Percentiles rank a stretch among this genome's conserved stretches.
Evolutionary conservation across 1,284 basidiomycete species (phyloP).

Genomic region (Sporisorium scitamineum): DNA sequence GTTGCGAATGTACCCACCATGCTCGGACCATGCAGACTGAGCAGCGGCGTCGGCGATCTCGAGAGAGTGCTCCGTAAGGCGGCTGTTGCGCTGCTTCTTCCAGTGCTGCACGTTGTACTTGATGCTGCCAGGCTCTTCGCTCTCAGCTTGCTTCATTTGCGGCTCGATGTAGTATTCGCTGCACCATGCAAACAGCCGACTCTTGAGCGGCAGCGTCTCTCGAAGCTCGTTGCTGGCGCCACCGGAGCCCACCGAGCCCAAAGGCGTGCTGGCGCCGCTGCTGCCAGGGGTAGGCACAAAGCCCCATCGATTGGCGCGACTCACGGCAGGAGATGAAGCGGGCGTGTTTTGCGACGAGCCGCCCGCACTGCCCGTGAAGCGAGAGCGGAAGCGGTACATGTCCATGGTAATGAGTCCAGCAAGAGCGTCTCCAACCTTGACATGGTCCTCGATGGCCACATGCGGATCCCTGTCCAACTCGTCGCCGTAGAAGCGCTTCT

Average conservation of each 20-base stretch:
- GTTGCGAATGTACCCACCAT: conserved; percentile 80
- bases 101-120: conserved; percentile 96
- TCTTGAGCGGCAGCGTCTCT: conserved; percentile 83
- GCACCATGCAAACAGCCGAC: conserved; percentile 94
- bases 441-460: conserved; percentile 41
- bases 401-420: conserved; percentile 65
- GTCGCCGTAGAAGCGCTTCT: conserved; percentile 36
- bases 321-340: conserved; percentile 40
- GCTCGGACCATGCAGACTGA: conserved; percentile 80
- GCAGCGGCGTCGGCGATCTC: conserved; percentile 79
- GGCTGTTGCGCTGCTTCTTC: conserved; percentile 91
- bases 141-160: conserved; percentile 79
- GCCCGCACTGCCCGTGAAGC: conserved; percentile 35
- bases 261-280: conserved; percentile 36
- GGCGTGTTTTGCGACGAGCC: conserved; percentile 51
- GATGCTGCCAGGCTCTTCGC: conserved; percentile 91
- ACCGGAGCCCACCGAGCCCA: conserved; percentile 30
- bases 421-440: conserved; percentile 59
- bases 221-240: conserved; percentile 29
- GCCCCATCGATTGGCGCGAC: conserved; percentile 45
- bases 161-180: conserved; percentile 98
- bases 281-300: conserved; percentile 36
- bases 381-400: conserved; percentile 56
- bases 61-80: conserved; percentile 78
- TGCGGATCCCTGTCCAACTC: conserved; percentile 33